phyloP scores from a whole-genome alignment of 2,329 filamentous ascomycete genomes.

The Monilinia polystroma region DNA sequence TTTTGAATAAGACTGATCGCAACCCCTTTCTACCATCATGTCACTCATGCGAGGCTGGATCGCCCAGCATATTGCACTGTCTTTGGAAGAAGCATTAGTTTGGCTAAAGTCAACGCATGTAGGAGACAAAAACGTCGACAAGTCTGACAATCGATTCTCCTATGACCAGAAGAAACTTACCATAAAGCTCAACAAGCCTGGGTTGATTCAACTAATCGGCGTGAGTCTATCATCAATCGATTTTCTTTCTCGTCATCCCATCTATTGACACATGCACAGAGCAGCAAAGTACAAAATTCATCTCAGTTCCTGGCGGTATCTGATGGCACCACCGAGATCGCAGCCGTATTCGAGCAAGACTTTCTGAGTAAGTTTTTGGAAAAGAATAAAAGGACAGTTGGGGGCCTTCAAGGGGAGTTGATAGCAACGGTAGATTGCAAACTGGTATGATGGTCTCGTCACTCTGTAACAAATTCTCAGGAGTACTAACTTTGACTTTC shows the following conservation, averaged over 20 bases:
- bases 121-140: too few species aligned
- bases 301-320: slow-evolving; percentile 10
- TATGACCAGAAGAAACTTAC: slow-evolving; percentile 10
- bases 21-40: not conserved
- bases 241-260: not conserved
- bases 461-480: not conserved
- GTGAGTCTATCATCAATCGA: slow-evolving; percentile 1
- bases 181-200: slow-evolving; percentile 11
- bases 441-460: slow-evolving; percentile 8
- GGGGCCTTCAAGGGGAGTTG: not conserved
- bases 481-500: slow-evolving; percentile 17
- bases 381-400: slow-evolving; percentile 12
- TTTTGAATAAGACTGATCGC: not conserved
- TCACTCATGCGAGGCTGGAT: slow-evolving; percentile 15
- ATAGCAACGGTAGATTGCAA: slow-evolving; percentile 5
- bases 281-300: not conserved
- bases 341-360: not conserved
- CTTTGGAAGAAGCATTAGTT: slow-evolving; percentile 8
- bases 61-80: slow-evolving; percentile 9
- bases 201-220: slow-evolving; percentile 13
- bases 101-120: slow-evolving; percentile 13
- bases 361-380: slow-evolving; percentile 8
- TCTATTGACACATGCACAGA: slow-evolving; percentile 4
- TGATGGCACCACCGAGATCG: slow-evolving; percentile 14
- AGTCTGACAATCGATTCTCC: slow-evolving; percentile 1